Conservation (phyloP, 140 eudicot genomes). For the Flaveria floridana region DNA sequence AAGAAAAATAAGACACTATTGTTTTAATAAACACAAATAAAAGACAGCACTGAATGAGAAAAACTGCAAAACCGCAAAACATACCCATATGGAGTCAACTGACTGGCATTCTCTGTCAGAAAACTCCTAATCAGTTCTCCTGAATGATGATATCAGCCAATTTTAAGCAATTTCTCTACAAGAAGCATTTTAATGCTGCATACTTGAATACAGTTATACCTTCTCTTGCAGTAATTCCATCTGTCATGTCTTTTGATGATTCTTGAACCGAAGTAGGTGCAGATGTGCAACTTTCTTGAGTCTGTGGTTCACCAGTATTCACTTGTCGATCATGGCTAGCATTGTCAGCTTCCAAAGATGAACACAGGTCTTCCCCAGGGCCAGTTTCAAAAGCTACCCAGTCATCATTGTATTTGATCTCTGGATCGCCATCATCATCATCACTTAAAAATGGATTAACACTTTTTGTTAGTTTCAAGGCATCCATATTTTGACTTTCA, state of each 20-base stretch:
- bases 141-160: slow-evolving; percentile 33
- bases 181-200: neutral
- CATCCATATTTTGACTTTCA: slow-evolving; percentile 48
- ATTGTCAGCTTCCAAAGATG: neutral
- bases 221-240: slow-evolving; percentile 48
- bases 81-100: slow-evolving; percentile 80
- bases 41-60: slow-evolving; percentile 8
- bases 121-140: slow-evolving; percentile 68
- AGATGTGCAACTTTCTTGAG: slow-evolving; percentile 1
- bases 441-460: slow-evolving; percentile 29
- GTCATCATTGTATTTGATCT: neutral
- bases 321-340: neutral
- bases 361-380: neutral
- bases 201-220: slow-evolving; percentile 41
- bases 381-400: slow-evolving; percentile 12
- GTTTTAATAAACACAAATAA: slow-evolving; percentile 11
- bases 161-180: slow-evolving; percentile 23
- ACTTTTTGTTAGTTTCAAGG: slow-evolving; percentile 49
- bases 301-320: neutral
- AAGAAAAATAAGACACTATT: slow-evolving; percentile 3
- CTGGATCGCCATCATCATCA: neutral
- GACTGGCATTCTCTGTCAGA: slow-evolving; percentile 66
- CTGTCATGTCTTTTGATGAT: slow-evolving; percentile 38
- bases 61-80: slow-evolving; percentile 35
- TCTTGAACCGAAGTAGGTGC: slow-evolving; percentile 30